Base-by-base conservation (phyloP, 768 basidiomycete species). In the Suillus ampliporus region DNA sequence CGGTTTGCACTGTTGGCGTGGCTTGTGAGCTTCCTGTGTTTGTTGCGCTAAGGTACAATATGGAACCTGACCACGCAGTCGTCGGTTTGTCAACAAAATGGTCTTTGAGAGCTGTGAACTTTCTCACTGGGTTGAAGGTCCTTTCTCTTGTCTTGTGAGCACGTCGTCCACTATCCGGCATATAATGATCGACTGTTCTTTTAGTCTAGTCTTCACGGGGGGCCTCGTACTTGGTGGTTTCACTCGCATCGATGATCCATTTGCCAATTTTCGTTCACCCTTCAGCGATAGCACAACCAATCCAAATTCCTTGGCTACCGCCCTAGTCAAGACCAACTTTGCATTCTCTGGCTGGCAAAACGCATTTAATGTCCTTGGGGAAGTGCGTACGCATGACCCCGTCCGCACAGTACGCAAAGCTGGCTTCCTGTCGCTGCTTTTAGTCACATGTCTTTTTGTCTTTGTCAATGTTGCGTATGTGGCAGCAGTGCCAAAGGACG, bases 381-480 rank as follows among this genome's bases (percentile, higher is more conserved):
- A 84, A 72, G 67, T 74, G 11, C 65, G 61, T 13, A 62, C 66
- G 7, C 57, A 73, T 64, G 77, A 80, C 47, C 83, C 84, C 3
- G 75, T 83, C 15, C 76, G 76, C 60, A 84, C 82, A 13, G 71
- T 84, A 69, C 80, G 80, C 63, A 76, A 77, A 59, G 82, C 79
- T 41, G 80, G 79, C 4, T 77, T 80, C 21, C 71, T 80, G n/a
- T 78, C 82, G 0, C 76, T 86, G n/a, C 78, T 73, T 0, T 62
- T 81, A 52, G 79, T 82, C n/a, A 79, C 80, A 38, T 64, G 79
- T 21, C 74, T 86, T 4, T 85, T 83, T 68, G 71, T 85, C 61
- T 77, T 85, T 51, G 78, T 77, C 52, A 84, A 85, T 63, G 67
- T 79, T 51, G 74, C 78, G 5, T 79, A 79, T 65, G 69, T 77